Percentiles rank a stretch among this genome's conserved stretches.
phyloP scores from a whole-genome alignment of 176 grass and related monocot genomes.

The Eremochloa ophiuroides region DNA sequence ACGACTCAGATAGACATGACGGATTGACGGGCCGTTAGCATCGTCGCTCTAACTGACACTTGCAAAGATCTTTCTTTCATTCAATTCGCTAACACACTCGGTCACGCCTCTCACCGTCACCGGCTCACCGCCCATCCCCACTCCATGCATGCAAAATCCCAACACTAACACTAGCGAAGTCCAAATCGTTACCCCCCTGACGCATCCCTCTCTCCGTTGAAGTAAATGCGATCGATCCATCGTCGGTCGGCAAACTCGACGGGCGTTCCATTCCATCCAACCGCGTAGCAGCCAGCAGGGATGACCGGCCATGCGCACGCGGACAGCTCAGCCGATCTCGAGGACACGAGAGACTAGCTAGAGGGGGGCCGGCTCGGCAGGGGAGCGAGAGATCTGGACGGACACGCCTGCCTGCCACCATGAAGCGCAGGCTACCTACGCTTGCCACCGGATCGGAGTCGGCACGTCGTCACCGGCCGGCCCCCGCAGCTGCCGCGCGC shows the following conservation, averaged over 20 bases:
- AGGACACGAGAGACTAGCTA: neutral
- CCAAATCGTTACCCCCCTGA: too few species aligned
- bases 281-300: neutral
- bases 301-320: neutral
- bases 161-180: neutral
- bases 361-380: neutral
- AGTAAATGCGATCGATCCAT: neutral
- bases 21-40: neutral
- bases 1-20: neutral
- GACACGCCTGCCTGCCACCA: too few species aligned
- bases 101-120: neutral
- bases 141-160: too few species aligned
- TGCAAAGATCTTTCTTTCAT: neutral
- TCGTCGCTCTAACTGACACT: neutral
- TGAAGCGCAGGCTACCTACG: neutral
- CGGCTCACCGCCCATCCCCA: too few species aligned
- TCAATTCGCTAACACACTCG: neutral
- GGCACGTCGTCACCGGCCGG: neutral
- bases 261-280: neutral
- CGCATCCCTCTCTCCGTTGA: neutral
- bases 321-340: neutral
- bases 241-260: neutral
- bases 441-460: neutral
- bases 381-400: neutral
- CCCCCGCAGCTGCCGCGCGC: neutral